Conservation (phyloP, 352 stramenopile species). For the Phytophthora sp. region DNA sequence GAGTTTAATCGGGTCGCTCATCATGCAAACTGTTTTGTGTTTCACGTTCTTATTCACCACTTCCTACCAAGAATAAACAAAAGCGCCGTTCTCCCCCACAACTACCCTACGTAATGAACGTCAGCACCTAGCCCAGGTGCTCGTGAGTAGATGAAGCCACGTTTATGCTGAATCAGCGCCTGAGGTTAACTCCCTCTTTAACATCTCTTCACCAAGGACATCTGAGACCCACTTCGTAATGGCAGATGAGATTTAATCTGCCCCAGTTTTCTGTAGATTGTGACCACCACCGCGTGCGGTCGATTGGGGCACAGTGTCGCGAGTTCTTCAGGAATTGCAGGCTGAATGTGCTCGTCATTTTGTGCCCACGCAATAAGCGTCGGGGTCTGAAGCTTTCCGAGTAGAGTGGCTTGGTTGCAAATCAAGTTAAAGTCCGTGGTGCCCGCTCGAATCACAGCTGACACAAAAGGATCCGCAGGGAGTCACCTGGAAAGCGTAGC, state of each 20-base stretch:
- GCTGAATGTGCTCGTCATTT: constrained; percentile 43
- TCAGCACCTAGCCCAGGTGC: too few relatives aligned
- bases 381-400: constrained; percentile 31
- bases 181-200: too few relatives aligned
- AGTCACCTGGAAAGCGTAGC: constrained; percentile 40
- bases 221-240: constrained; percentile 30
- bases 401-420: constrained; percentile 21
- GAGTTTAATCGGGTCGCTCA: background rate
- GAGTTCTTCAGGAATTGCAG: constrained; percentile 33
- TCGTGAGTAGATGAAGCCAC: too few relatives aligned
- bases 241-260: constrained; percentile 27
- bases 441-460: constrained; percentile 35
- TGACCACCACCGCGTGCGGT: constrained; percentile 43
- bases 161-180: too few relatives aligned
- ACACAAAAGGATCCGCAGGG: constrained; percentile 40
- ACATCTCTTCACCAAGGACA: background rate
- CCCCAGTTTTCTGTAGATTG: constrained; percentile 64
- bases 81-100: background rate
- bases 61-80: constrained; percentile 12
- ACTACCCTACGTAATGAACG: too few relatives aligned
- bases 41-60: constrained; percentile 4
- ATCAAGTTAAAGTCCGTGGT: constrained; percentile 46
- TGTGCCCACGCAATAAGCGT: constrained; percentile 48
- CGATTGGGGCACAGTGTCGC: constrained; percentile 15
- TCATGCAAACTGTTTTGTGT: too few relatives aligned